phyloP scores from a whole-genome alignment of 768 basidiomycete genomes.

The Piloderma croceum region DNA sequence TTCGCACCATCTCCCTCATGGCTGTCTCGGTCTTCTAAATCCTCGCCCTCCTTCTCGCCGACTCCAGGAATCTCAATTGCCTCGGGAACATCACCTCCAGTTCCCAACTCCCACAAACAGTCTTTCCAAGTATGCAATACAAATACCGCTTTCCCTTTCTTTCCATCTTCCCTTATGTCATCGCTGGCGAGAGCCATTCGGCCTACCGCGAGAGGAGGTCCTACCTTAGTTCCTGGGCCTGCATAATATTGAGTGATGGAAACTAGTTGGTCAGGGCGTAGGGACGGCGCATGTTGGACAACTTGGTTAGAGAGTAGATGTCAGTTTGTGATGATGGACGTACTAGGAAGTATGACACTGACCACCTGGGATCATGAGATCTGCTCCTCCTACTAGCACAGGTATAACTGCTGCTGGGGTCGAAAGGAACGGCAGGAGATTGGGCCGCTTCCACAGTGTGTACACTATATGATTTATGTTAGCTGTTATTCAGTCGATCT shows the following conservation, averaged over 20 bases:
- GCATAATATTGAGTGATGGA: slow-evolving; percentile 48
- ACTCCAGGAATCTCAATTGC: slow-evolving; percentile 21
- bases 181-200: slow-evolving; percentile 55
- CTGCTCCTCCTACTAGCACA: slow-evolving; percentile 70
- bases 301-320: slow-evolving; percentile 34
- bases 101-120: slow-evolving; percentile 65
- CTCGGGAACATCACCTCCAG: slow-evolving; percentile 53
- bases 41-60: slow-evolving; percentile 4
- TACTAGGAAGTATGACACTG: slow-evolving; percentile 20
- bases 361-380: slow-evolving; percentile 88
- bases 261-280: slow-evolving; percentile 51
- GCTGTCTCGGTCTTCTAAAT: no score
- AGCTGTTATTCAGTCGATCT: no score
- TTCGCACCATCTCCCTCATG: no score
- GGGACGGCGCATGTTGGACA: slow-evolving; percentile 42
- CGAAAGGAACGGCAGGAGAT: slow-evolving; percentile 63
- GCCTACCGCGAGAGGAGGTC: slow-evolving; percentile 69
- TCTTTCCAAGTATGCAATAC: slow-evolving; percentile 77
- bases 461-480: slow-evolving; percentile 41
- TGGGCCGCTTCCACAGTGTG: slow-evolving; percentile 70
- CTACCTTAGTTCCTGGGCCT: slow-evolving; percentile 23
- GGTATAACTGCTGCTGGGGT: slow-evolving; percentile 70
- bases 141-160: slow-evolving; percentile 75
- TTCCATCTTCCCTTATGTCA: slow-evolving; percentile 36
- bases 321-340: slow-evolving; percentile 5